These are phyloP conservation scores for Aristolochia contorta DNA, from an alignment of 164 flowering plant genomes.

Conservation along the genomic window DNA sequence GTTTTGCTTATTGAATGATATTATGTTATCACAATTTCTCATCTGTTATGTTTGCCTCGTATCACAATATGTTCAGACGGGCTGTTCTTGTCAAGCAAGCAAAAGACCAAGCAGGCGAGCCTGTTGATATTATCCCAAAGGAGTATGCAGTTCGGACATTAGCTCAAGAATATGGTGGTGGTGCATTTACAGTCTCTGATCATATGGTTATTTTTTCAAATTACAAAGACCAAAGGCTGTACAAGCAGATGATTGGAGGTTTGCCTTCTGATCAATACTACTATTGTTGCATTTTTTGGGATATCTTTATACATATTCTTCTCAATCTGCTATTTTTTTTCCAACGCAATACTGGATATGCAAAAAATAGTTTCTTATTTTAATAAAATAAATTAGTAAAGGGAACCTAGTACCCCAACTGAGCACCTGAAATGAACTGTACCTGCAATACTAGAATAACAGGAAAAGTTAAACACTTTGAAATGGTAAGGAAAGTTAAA, in stretches of 20 bases:
- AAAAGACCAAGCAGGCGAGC: constrained; percentile 44
- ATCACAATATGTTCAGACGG: constrained; percentile 32
- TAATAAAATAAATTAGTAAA: no score
- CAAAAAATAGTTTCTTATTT: no score
- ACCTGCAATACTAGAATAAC: no score
- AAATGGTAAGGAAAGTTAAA: no score
- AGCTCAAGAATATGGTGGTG: constrained; percentile 95
- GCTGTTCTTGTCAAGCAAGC: constrained; percentile 60
- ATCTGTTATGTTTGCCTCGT: background rate
- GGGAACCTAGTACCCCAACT: no score
- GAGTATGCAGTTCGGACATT: constrained; percentile 62
- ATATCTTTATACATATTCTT: no score
- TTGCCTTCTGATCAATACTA: background rate
- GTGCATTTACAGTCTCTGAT: constrained; percentile 57
- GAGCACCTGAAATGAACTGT: no score
- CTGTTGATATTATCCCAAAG: constrained; percentile 62
- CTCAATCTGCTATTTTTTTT: no score
- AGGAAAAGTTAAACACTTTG: no score
- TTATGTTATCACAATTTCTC: background rate
- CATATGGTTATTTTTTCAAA: constrained; percentile 66
- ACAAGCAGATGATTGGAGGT: constrained; percentile 68
- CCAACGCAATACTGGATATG: no score
- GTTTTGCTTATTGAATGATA: background rate
- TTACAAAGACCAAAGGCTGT: constrained; percentile 85
- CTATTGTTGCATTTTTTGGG: no score